Evolutionary conservation across 192 early-diverging fungal species (phyloP), one percentile per base, ranked within the genome.

Genomic region (Mortierella alpina): DNA sequence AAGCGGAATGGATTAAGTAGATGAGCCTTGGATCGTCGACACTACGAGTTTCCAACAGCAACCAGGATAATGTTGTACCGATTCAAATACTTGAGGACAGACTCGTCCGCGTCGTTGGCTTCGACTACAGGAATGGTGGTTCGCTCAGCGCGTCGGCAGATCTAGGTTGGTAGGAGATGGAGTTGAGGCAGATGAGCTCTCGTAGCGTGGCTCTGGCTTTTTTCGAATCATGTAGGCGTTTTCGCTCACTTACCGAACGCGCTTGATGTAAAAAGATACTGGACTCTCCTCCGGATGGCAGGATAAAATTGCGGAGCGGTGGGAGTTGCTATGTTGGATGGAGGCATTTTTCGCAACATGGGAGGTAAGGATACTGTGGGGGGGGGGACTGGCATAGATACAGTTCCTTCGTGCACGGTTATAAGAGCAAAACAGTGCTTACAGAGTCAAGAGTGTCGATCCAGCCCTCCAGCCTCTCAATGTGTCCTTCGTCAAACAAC

Each of bases 91-190:
- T 91, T 87, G 58, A 68, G 88, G 10, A 89, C 87, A 56, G 84
- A 84, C 22, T 72, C 82, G 69, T 94, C 93, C 20, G 91, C 88
- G 5, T 82, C 51, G 41, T 84, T 82, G 3, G 83, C 85, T 23
- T 89, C 84, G 5, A 92, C 86, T 6, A 97, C 83, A 41, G 93
- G 92, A 10, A 93, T 89, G 20, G 94, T 86, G 14, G 90, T 75
- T n/a, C 97, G 88, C 66, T 98, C 97, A 12, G 96, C 96, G 8
- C 95, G 84, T 46, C 97, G 87, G 68, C 95, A 96, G 68, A 85
- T 82, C 84, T 85, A 52, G 1, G 31, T 31, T 31, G 15, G 2
- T 9, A 2, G 9, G 23, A 23, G 14, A 46, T 15, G 49, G 22
- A 42, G 40, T 1, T 46, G 55, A 50, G 40, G 15, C 47, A 11